Evolutionary conservation across 352 stramenopile genomes (phyloP), one percentile per base, ranked within the genome.

Genomic region (Phytophthora litchii): DNA sequence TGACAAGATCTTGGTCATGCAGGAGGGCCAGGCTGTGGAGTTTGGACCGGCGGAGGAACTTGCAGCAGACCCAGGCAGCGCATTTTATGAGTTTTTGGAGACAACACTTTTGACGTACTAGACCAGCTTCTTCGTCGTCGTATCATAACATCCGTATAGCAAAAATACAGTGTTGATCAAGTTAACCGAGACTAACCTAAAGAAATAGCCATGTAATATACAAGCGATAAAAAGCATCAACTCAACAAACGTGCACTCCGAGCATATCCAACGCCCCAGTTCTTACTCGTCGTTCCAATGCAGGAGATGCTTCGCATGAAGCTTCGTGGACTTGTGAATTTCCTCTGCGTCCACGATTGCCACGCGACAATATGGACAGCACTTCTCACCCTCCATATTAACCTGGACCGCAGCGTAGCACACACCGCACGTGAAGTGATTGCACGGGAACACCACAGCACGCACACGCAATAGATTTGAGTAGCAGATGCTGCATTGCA

Each of bases 401-500:
- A 60, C 70, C 8, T 76, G 70, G 36, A 90, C 61, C 16, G 78
- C 78, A 13, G 71, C 62, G 25, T 80, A 84, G 56, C 80, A 90
- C 54, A 83, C 76, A 4, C 50, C 68, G 34, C 80, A 90, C 9
- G 74, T 78, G 37, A 88, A 87, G 42, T 90, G 80, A 55, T 90
- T 68, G 54, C 80, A 88, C 17, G 72, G 57, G 62, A 90, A 90
- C 13, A 70, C 80, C 10, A 90, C 72, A 0, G 76, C 68, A 29
- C 76, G 65, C 17, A 78, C 75, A 13, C 78, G 70, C n/a, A 85
- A 55, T 13, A 90, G 51, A 44, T 88, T 64, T 31, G 80, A 79
- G 54, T 86, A 90, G 61, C 80, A 90, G 52, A 90, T 90, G 11
- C 78, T 88, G 64, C 80, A 90, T 29, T 85, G 76, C n/a, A 90